Evolutionary conservation across 2,329 filamentous ascomycete genomes (phyloP).

Genomic region (Fusarium avenaceum): DNA sequence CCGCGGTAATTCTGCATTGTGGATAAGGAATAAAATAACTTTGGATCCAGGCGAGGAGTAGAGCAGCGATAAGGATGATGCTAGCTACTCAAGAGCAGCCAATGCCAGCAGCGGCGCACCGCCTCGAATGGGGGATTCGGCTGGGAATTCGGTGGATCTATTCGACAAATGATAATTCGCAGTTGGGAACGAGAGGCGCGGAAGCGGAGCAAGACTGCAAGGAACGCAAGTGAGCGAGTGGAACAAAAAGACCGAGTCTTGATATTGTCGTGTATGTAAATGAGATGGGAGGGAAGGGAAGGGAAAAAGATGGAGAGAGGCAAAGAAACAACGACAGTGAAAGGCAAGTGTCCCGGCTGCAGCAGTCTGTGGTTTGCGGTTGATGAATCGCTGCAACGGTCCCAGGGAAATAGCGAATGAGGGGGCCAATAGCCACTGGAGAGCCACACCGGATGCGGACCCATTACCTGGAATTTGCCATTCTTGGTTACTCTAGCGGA

Average conservation of each 20-base stretch:
- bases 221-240: constrained; percentile 35
- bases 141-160: constrained; percentile 23
- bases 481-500: constrained; percentile 33
- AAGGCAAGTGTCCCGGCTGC: not conserved
- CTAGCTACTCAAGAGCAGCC: constrained; percentile 28
- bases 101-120: constrained; percentile 45
- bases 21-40: constrained; percentile 26
- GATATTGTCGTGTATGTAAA: constrained; percentile 22
- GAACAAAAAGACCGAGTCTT: constrained; percentile 31
- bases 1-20: constrained; percentile 53
- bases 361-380: not conserved
- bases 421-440: constrained; percentile 13
- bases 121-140: constrained; percentile 26
- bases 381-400: constrained; percentile 46
- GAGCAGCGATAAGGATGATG: constrained; percentile 16
- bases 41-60: constrained; percentile 31
- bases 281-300: constrained; percentile 14
- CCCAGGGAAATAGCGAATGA: constrained; percentile 43
- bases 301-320: constrained; percentile 28
- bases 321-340: constrained; percentile 13
- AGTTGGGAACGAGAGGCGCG: constrained; percentile 25
- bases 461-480: constrained; percentile 39
- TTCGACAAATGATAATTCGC: constrained; percentile 21
- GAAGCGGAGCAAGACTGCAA: constrained; percentile 31
- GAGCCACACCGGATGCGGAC: constrained; percentile 46